A percentile compares a stretch with the other conserved stretches of the same genome.
Evolutionary conservation across 345 rosid species (phyloP).

Genomic region (Hibiscus tridactylites): DNA sequence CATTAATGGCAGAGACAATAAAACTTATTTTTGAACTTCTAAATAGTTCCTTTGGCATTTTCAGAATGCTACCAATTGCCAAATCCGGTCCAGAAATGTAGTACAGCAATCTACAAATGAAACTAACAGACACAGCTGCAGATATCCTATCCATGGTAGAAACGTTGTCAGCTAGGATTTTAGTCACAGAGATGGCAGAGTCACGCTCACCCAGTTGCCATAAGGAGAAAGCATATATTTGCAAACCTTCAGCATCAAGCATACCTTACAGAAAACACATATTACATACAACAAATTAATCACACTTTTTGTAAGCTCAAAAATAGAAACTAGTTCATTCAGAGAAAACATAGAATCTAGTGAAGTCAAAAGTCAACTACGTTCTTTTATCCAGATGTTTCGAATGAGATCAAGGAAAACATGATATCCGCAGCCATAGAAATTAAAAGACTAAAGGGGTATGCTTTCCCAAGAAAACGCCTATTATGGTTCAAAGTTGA

Average conservation of each 20-base stretch:
- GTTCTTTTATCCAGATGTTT: not conserved
- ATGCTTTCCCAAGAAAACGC: not conserved
- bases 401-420: not conserved
- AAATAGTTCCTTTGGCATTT: slow-evolving; percentile 67
- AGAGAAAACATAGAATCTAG: not conserved
- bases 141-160: slow-evolving; percentile 48
- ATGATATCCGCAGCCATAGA: not conserved
- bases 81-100: slow-evolving; percentile 66
- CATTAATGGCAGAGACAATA: slow-evolving; percentile 59
- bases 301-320: not conserved
- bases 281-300: not conserved
- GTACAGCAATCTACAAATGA: slow-evolving; percentile 73
- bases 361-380: not conserved
- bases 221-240: slow-evolving; percentile 72
- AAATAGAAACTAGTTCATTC: not conserved
- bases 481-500: not conserved
- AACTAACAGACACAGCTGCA: slow-evolving; percentile 59
- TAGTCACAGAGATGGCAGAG: slow-evolving; percentile 49
- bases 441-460: not conserved
- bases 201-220: slow-evolving; percentile 77
- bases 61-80: slow-evolving; percentile 57
- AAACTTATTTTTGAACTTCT: slow-evolving; percentile 62
- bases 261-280: slow-evolving; percentile 33
- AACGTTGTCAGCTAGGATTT: slow-evolving; percentile 50
- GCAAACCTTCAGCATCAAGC: slow-evolving; percentile 66